Percentiles rank a stretch among this genome's conserved stretches.
Conservation (phyloP, 257 asterid species). For the Solanum ahanhuiri region DNA sequence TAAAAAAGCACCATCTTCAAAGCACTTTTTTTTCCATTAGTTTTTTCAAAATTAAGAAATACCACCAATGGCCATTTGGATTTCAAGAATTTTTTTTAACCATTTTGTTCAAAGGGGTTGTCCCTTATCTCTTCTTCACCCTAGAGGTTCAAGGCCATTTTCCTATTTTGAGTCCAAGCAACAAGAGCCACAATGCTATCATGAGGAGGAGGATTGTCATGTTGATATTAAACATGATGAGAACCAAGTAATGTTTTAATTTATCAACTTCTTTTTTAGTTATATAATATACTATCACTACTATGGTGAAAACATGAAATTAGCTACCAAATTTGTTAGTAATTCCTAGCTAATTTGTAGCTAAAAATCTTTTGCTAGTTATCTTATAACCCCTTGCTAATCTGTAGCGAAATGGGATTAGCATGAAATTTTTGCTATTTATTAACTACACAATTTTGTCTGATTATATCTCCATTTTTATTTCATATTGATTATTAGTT, state of each 20-base stretch:
- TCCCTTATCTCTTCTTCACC: background rate
- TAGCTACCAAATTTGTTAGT: too few species aligned
- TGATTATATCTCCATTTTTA: too few species aligned
- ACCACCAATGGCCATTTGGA: slow-evolving; percentile 34
- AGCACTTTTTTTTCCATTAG: background rate
- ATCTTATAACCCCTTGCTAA: too few species aligned
- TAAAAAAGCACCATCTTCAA: too few species aligned
- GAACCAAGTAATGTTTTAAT: slow-evolving; percentile 25
- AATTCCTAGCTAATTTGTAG: too few species aligned
- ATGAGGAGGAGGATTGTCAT: background rate
- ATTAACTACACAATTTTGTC: too few species aligned
- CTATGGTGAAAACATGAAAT: too few species aligned
- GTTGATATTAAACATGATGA: slow-evolving; percentile 34
- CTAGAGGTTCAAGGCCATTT: background rate
- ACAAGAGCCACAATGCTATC: slow-evolving; percentile 18
- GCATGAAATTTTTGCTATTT: too few species aligned
- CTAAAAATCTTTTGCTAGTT: too few species aligned
- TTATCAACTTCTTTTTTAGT: background rate
- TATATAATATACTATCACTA: background rate
- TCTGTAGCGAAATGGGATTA: too few species aligned
- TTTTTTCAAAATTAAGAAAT: background rate
- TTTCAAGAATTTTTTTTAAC: slow-evolving; percentile 11
- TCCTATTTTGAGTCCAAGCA: slow-evolving; percentile 22
- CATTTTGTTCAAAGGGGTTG: slow-evolving; percentile 12
- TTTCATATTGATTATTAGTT: too few species aligned